These are phyloP conservation scores for Capronia epimyces DNA, from an alignment of 2,329 filamentous ascomycete species.

Conservation along the genomic window DNA sequence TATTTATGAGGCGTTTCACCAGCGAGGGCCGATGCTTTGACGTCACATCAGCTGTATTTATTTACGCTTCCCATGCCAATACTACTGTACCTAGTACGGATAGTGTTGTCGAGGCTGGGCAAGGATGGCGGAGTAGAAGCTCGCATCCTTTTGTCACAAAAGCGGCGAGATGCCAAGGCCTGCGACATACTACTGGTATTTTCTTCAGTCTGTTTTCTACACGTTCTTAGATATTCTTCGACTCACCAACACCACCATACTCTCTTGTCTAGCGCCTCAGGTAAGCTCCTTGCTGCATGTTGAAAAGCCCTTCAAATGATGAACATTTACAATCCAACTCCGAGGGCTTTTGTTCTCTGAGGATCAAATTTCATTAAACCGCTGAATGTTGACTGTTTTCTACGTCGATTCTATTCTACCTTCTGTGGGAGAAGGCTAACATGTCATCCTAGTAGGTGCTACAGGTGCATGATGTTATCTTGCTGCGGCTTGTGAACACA, in stretches of 20 bases:
- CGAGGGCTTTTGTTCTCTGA: slow-evolving; percentile 46
- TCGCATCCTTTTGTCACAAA: too few relatives aligned
- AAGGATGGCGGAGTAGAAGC: too few relatives aligned
- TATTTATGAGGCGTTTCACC: too few relatives aligned
- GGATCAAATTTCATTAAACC: slow-evolving; percentile 48
- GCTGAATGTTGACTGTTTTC: slow-evolving; percentile 39
- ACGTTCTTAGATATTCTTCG: background rate
- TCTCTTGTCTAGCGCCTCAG: background rate
- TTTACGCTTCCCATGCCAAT: too few relatives aligned
- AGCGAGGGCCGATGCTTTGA: too few relatives aligned
- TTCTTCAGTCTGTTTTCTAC: too few relatives aligned
- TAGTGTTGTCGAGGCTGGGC: too few relatives aligned
- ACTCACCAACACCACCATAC: background rate
- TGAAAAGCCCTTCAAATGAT: slow-evolving; percentile 31
- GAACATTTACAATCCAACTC: slow-evolving; percentile 55
- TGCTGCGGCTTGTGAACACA: background rate
- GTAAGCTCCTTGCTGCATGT: background rate
- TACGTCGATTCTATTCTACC: background rate
- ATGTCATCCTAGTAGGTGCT: background rate
- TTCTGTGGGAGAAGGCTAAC: slow-evolving; percentile 5
- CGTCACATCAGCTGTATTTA: too few relatives aligned
- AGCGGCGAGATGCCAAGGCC: slow-evolving; percentile 36
- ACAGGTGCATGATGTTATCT: slow-evolving; percentile 3
- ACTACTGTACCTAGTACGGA: too few relatives aligned
- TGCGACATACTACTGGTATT: too few relatives aligned